Conservation (phyloP, 2,329 filamentous ascomycete species). For the Fusarium siculi region DNA sequence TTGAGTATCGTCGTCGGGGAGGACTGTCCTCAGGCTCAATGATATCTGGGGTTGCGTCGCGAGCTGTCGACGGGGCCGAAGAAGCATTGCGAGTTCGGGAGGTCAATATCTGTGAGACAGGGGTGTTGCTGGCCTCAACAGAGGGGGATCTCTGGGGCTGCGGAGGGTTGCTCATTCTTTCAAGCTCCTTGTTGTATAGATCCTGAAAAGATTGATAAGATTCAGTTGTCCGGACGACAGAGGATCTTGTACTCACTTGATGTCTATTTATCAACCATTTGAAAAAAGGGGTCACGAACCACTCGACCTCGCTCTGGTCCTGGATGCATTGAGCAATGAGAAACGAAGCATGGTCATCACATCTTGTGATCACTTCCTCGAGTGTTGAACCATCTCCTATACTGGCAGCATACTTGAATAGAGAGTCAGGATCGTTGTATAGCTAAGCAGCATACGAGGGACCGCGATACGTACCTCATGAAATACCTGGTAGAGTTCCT, state of each 20-base stretch:
- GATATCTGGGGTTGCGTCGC: conserved; percentile 24
- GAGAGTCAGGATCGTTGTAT: background rate
- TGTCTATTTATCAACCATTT: conserved; percentile 58
- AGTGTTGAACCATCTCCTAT: conserved; percentile 64
- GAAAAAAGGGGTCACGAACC: conserved; percentile 59
- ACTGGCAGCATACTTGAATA: conserved; percentile 59
- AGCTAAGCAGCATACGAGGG: background rate
- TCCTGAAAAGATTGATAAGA: conserved; percentile 37
- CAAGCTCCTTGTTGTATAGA: conserved; percentile 38
- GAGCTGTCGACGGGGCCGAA: conserved; percentile 15
- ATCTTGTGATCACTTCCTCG: conserved; percentile 60
- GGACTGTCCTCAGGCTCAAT: conserved; percentile 12
- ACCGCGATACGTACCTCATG: conserved; percentile 42
- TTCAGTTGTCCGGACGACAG: background rate
- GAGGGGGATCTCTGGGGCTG: conserved; percentile 30
- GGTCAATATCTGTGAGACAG: conserved; percentile 17
- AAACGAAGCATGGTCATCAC: conserved; percentile 61
- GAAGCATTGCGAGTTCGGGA: conserved; percentile 39
- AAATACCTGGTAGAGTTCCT: conserved; percentile 47
- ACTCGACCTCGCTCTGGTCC: conserved; percentile 49
- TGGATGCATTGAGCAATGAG: conserved; percentile 63
- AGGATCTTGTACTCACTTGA: conserved; percentile 48
- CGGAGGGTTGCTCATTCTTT: conserved; percentile 37
- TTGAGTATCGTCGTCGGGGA: conserved; percentile 23
- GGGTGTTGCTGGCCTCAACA: conserved; percentile 13